Evolutionary conservation across 2,329 filamentous ascomycete genomes (phyloP).

Genomic region (Aureobasidium sp.): DNA sequence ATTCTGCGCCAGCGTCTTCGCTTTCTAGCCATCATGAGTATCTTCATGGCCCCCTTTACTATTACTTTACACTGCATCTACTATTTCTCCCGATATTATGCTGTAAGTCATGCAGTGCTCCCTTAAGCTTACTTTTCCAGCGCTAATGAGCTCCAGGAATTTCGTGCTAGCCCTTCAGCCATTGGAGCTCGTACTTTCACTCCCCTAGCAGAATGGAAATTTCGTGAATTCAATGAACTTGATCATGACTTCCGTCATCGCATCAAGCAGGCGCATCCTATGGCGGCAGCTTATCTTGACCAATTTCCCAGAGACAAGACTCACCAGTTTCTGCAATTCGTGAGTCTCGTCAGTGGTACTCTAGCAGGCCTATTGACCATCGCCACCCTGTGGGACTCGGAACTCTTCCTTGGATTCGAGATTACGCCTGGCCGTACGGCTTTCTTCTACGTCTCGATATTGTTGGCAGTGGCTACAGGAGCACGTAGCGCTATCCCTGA

Average conservation of each 20-base stretch:
- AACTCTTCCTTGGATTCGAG: slow-evolving; percentile 86
- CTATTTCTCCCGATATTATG: slow-evolving; percentile 93
- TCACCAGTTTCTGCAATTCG: slow-evolving; percentile 73
- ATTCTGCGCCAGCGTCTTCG: slow-evolving; percentile 71
- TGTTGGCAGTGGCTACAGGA: slow-evolving; percentile 76
- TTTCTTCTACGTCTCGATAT: slow-evolving; percentile 80
- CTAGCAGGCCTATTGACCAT: slow-evolving; percentile 78
- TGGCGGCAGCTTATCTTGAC: slow-evolving; percentile 84
- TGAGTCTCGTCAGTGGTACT: slow-evolving; percentile 82
- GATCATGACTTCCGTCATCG: slow-evolving; percentile 86
- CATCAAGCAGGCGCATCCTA: slow-evolving; percentile 89
- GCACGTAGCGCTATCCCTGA: slow-evolving; percentile 75
- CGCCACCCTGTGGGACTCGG: slow-evolving; percentile 79
- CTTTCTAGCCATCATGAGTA: slow-evolving; percentile 77
- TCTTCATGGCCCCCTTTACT: slow-evolving; percentile 79
- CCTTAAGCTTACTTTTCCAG: no score
- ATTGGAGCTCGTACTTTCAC: slow-evolving; percentile 88
- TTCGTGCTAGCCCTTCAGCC: slow-evolving; percentile 84
- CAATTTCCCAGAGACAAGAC: slow-evolving; percentile 96
- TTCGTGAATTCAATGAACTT: slow-evolving; percentile 95
- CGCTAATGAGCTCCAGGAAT: slow-evolving; percentile 55
- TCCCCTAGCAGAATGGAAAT: slow-evolving; percentile 93
- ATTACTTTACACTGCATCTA: slow-evolving; percentile 80
- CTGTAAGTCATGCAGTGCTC: slow-evolving; percentile 46
- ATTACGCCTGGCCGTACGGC: slow-evolving; percentile 82